phyloP scores from a whole-genome alignment of 208 protist genomes.

The Novymonas esmeraldas region DNA sequence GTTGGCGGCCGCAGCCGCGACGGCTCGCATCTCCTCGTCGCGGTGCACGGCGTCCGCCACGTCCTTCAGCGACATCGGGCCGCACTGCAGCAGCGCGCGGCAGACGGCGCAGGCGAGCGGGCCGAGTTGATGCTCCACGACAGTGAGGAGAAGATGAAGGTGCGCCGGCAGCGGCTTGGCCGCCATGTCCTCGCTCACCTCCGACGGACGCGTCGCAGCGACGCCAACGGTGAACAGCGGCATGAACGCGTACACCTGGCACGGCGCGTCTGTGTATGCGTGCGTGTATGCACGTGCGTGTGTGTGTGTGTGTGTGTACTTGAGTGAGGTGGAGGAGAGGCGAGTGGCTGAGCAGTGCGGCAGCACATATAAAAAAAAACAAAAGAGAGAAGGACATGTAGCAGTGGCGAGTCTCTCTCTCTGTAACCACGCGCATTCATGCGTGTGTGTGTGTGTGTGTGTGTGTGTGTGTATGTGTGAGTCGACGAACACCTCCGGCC shows the following conservation, averaged over 20 bases:
- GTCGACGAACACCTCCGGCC: too few species aligned
- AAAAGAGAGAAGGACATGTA: not conserved
- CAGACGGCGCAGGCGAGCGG: conserved; percentile 47
- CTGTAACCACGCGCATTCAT: not conserved
- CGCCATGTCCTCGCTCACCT: conserved; percentile 24
- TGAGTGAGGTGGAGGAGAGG: not conserved
- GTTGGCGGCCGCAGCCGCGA: conserved; percentile 27
- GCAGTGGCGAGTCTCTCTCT: not conserved
- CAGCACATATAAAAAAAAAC: not conserved
- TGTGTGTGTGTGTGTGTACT: not conserved
- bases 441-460: not conserved
- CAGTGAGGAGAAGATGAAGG: conserved; percentile 47
- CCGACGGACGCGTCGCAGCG: conserved; percentile 17
- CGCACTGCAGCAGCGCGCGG: conserved; percentile 29
- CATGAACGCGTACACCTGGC: too few species aligned
- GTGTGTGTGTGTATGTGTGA: not conserved
- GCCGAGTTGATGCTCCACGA: conserved; percentile 45
- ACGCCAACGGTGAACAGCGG: conserved; percentile 21
- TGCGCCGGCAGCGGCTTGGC: conserved; percentile 39
- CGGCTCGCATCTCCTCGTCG: conserved; percentile 30
- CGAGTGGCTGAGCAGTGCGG: not conserved
- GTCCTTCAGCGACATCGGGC: conserved; percentile 35
- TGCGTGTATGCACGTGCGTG: not conserved
- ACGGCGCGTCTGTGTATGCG: not conserved
- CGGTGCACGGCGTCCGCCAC: conserved; percentile 24